These are phyloP conservation scores for Vanderwaltozyma verrucispora DNA, from an alignment of 805 yeast genomes.

Conservation along the genomic window DNA sequence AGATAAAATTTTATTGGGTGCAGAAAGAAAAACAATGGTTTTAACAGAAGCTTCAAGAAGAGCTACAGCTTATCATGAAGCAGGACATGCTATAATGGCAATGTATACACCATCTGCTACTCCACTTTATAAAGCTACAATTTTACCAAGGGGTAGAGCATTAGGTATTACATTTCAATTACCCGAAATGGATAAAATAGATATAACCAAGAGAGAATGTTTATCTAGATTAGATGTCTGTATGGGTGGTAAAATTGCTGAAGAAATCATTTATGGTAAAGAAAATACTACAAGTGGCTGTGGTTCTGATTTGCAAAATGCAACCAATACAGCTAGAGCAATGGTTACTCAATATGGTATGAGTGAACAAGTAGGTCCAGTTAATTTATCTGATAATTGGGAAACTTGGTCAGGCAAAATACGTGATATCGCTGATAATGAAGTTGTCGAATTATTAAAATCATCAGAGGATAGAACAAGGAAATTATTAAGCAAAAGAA, in stretches of 20 bases:
- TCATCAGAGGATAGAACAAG: conserved; percentile 76
- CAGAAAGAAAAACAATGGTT: conserved; percentile 96
- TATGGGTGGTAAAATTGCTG: conserved; percentile 99
- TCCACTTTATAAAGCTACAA: conserved; percentile 92
- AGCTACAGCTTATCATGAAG: conserved; percentile 97
- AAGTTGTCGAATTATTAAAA: conserved; percentile 66
- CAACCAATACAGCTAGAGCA: conserved; percentile 88
- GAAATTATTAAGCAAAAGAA: conserved; percentile 46
- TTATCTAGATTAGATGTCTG: conserved; percentile 89
- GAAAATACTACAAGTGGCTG: conserved; percentile 95
- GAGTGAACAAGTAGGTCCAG: conserved; percentile 91
- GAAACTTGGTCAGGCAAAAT: conserved; percentile 87
- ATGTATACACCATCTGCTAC: conserved; percentile 91
- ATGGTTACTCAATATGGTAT: conserved; percentile 97
- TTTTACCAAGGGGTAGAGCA: conserved; percentile 93
- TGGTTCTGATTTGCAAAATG: conserved; percentile 79
- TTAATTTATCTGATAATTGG: conserved; percentile 83
- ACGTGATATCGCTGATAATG: conserved; percentile 85
- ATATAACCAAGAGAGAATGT: conserved; percentile 82
- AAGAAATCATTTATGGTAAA: conserved; percentile 81
- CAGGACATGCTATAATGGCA: conserved; percentile 98
- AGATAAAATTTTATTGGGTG: conserved; percentile 96
- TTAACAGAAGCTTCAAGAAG: conserved; percentile 89
- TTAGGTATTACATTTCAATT: conserved; percentile 94
- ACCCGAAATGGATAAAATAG: conserved; percentile 97